Evolutionary conservation across 805 yeast species (phyloP), one percentile per base, ranked within the genome.

Genomic region (Yarrowia porcina): DNA sequence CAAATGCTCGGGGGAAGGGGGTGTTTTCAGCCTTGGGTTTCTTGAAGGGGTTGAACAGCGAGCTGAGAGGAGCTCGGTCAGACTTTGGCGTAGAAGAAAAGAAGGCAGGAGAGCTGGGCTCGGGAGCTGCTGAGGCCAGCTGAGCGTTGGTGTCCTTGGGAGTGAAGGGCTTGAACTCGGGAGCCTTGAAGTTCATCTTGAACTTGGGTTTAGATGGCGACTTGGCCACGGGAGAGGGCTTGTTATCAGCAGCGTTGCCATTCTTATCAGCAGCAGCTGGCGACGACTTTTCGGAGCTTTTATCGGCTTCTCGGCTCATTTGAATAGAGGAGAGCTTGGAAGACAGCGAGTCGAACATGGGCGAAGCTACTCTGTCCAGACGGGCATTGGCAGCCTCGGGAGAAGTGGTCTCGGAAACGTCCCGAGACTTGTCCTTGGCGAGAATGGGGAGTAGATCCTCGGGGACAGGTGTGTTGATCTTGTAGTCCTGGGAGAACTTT

Each of bases 401-500:
- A 41, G 66, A 64, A 7, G 59, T 67, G 21, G 64, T 70, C 60
- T 69, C 49, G 13, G 47, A 79, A 68, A 79, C 87, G 64, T 83
- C 83, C 70, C 85, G 89, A 70, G 84, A 85, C n/a, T 71, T 83
- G 67, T 85, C 88, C 72, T 88, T 86, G 10, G 92, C 76, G 32
- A 87, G 75, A 18, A 88, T 86, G 8, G 94, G 91, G 65, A 87
- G 75, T 65, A 86, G 76, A 68, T 87, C 91, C 18, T 79, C 74
- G 8, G 96, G 93, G 7, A 75, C 75, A n/a, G 78, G 76, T 13
- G 75, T 70, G 25, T 67, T 64, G 44, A 91, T 83, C 73, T 89
- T 89, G 74, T 90, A 89, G 67, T 83, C 88, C 54, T 89, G 90
- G 39, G 96, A 83, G 71, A 92, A 91, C 70, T 88, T 89, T 66